Evolutionary conservation across 805 yeast genomes (phyloP).

Genomic region (Kazachstania africana): DNA sequence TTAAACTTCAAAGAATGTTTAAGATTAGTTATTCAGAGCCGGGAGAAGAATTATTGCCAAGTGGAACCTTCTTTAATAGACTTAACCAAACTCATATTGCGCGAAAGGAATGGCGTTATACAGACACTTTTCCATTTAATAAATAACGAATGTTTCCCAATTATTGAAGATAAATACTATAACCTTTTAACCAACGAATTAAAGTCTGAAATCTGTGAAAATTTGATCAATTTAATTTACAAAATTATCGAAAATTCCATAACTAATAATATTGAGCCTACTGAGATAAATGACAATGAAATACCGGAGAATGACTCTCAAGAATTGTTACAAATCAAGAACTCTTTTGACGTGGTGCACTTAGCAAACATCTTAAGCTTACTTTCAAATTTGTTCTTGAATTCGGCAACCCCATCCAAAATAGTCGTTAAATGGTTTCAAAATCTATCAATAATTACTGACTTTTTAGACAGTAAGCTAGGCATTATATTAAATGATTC

Average conservation of each 20-base stretch:
- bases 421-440: slow-evolving; percentile 41
- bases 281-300: background rate
- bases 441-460: slow-evolving; percentile 3
- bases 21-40: slow-evolving; percentile 29
- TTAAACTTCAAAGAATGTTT: slow-evolving; percentile 36
- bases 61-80: slow-evolving; percentile 28
- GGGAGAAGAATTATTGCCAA: slow-evolving; percentile 28
- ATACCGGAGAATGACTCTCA: slow-evolving; percentile 6
- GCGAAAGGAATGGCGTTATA: slow-evolving; percentile 42
- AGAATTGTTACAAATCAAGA: slow-evolving; percentile 14
- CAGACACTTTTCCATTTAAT: slow-evolving; percentile 28
- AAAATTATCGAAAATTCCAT: background rate
- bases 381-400: slow-evolving; percentile 31
- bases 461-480: slow-evolving; percentile 4
- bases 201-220: slow-evolving; percentile 12
- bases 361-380: slow-evolving; percentile 26
- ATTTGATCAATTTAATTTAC: slow-evolving; percentile 9
- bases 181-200: slow-evolving; percentile 1
- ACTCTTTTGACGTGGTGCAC: slow-evolving; percentile 25
- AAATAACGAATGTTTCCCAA: slow-evolving; percentile 14
- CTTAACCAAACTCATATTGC: slow-evolving; percentile 24
- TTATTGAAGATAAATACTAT: slow-evolving; percentile 12
- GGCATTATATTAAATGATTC: slow-evolving; percentile 1
- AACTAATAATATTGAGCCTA: background rate
- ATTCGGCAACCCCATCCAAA: slow-evolving; percentile 25